Evolutionary conservation across 768 basidiomycete species (phyloP), one percentile per base, ranked within the genome.

Genomic region (Pisolithus sp.): DNA sequence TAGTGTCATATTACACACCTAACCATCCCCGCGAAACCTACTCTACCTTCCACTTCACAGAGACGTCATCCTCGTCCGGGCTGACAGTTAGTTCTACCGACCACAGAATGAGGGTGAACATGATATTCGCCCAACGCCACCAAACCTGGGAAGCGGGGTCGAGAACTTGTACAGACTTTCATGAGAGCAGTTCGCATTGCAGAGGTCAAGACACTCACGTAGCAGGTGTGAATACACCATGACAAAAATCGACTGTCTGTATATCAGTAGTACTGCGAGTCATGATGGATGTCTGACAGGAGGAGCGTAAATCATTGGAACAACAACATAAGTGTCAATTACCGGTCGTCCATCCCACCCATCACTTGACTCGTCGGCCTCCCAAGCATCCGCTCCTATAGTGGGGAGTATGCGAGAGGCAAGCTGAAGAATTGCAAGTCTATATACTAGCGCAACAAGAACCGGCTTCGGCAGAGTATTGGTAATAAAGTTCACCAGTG

Each of bases 51-150:
- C 88, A 90, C 62, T 83, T 77, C 60, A 84, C 82, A 52, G 79
- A 75, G 50, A 66, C 68, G 39, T 76, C 78, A 58, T 88, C 87
- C 46, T 87, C 85, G 45, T 83, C 87, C n/a, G 78, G 78, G 70
- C 83, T 82, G 50, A 93, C 87, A 28, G 87, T 66, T 44, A 92
- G 75, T 67, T 92, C 90, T 21, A 92, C 72, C 10, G 85, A 81
- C 90, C 91, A 93, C 39, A 91, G 77, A 23, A 83, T 73, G 26
- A 93, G 75, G 4, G 88, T 91, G 68, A 92, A 86, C 71, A 91
- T 89, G 31, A 93, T 84, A 62, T 89, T 89, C 74, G 85, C 84
- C 89, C 90, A 92, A 55, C 90, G 79, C 86, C 90, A 92, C 90
- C 90, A 93, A 46, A 91, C 81, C 62, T 92, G 90, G n/a, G 88